Conservation (phyloP, 2,329 filamentous ascomycete species). For the Rutstroemia sp. region DNA sequence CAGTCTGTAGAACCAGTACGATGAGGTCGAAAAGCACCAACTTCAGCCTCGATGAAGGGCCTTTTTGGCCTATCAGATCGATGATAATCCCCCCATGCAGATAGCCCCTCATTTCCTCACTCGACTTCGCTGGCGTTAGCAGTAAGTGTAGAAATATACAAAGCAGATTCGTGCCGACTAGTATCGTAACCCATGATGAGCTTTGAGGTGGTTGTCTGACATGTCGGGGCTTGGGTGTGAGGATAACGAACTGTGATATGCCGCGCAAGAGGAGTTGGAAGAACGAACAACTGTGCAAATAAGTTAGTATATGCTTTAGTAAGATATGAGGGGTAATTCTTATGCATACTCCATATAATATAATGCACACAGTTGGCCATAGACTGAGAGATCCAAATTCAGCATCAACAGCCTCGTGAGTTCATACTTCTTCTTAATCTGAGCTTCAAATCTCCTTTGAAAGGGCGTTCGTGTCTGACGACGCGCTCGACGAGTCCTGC, state of each 20-base stretch:
- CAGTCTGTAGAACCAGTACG: conserved; percentile 50
- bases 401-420: conserved; percentile 54
- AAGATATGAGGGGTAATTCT: not conserved
- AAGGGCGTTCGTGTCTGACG: conserved; percentile 12
- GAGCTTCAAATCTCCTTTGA: conserved; percentile 32
- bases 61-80: conserved; percentile 61
- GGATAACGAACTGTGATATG: conserved; percentile 53
- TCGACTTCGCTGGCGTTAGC: conserved; percentile 46
- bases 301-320: conserved; percentile 6
- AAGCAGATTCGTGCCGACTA: conserved; percentile 50
- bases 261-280: conserved; percentile 53
- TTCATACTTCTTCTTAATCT: conserved; percentile 43
- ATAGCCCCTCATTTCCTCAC: conserved; percentile 56
- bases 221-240: conserved; percentile 51
- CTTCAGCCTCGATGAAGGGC: conserved; percentile 48
- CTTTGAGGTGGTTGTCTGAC: conserved; percentile 47
- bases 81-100: conserved; percentile 60
- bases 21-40: conserved; percentile 49
- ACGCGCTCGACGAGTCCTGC: conserved; percentile 2
- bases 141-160: conserved; percentile 55
- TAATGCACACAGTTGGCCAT: conserved; percentile 55
- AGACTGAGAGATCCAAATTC: conserved; percentile 55
- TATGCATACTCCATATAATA: conserved; percentile 62
- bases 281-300: conserved; percentile 50
- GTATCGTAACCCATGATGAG: conserved; percentile 48